Base-by-base conservation (phyloP, 352 stramenopile genomes). In the Pythium folliculosum region DNA sequence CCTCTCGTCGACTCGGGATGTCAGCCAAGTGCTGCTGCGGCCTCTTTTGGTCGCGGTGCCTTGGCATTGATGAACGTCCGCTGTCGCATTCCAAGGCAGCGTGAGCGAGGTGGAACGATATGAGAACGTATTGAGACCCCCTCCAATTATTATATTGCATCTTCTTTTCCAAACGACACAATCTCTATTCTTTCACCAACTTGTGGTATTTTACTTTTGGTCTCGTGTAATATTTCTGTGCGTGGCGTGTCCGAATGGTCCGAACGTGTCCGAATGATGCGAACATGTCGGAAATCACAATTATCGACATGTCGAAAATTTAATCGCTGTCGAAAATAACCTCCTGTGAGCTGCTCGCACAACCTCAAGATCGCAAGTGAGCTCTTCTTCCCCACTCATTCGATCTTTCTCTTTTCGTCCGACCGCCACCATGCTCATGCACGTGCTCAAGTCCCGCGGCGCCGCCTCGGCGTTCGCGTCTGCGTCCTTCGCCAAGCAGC, bases 361-460 rank as follows among this genome's bases (percentile, higher is more conserved):
- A 47, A 19, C 40, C 40, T 47, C 54, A 61, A 49, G 54, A 61
- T 61, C 54, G 40, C 16, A 1, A 27, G 63, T 51, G 47, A 53
- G 50, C 38, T 56, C 50, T 30, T 14, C 14, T 7, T 23, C 14
- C 17, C 45, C 50, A 40, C 12, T 32, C 51, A 40, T 25, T 30
- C 25, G 21, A 14, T 38, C 30, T n/a, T 47, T n/a, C 17, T 47
- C 9, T 6, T 32, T 5, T 32, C 27, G 27, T 32, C 25, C 30
- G 12, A 5, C 16, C 37, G 35, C 25, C 44, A 21, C 52, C 61
- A 75, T 75, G 68, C 47, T 75, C 30, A 65, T 71, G 60, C 56
- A 67, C 59, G 66, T 75, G 68, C 64, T 81, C 71, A 77, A 77
- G 69, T 62, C 63, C 25, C 75, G 72, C 70, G 65, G 59, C 40